phyloP scores from a whole-genome alignment of 495 filamentous ascomycete species.

The Podospora comata region DNA sequence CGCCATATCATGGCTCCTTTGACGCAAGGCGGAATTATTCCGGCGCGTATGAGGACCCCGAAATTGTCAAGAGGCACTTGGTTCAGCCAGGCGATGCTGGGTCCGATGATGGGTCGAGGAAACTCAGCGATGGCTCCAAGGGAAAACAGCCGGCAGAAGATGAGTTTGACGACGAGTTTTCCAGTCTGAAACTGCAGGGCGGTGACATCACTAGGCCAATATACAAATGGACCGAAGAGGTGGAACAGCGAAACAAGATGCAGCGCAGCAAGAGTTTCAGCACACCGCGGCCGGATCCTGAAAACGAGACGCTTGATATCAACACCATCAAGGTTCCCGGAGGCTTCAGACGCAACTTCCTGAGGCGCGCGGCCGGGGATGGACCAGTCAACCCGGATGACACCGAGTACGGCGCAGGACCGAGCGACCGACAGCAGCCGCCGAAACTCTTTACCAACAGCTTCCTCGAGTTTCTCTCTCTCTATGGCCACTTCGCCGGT shows the following conservation, averaged over 20 bases:
- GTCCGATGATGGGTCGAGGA: slow-evolving; percentile 40
- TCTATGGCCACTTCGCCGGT: slow-evolving; percentile 96
- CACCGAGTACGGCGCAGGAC: slow-evolving; percentile 41
- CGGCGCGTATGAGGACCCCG: slow-evolving; percentile 69
- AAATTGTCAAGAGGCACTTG: slow-evolving; percentile 77
- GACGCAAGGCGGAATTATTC: slow-evolving; percentile 53
- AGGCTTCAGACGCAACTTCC: slow-evolving; percentile 85
- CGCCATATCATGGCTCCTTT: slow-evolving; percentile 77
- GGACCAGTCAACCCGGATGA: slow-evolving; percentile 47
- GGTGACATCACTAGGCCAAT: slow-evolving; percentile 92
- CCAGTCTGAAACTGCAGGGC: slow-evolving; percentile 84
- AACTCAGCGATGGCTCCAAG: slow-evolving; percentile 42
- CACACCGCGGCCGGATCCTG: slow-evolving; percentile 67
- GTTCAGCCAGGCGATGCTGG: slow-evolving; percentile 59
- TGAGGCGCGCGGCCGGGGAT: slow-evolving; percentile 65
- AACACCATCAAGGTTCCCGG: slow-evolving; percentile 86
- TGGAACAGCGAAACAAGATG: slow-evolving; percentile 54
- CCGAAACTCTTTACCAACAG: slow-evolving; percentile 77
- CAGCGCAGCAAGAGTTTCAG: slow-evolving; percentile 85
- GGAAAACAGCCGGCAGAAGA: slow-evolving; percentile 47
- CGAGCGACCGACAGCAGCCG: slow-evolving; percentile 35
- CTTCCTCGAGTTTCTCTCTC: slow-evolving; percentile 90
- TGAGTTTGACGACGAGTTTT: slow-evolving; percentile 65
- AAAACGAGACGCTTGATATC: slow-evolving; percentile 77
- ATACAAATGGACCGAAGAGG: slow-evolving; percentile 90